These are phyloP conservation scores for Backusella australiensis DNA, from an alignment of 192 early-diverging fungal species.

Conservation along the genomic window DNA sequence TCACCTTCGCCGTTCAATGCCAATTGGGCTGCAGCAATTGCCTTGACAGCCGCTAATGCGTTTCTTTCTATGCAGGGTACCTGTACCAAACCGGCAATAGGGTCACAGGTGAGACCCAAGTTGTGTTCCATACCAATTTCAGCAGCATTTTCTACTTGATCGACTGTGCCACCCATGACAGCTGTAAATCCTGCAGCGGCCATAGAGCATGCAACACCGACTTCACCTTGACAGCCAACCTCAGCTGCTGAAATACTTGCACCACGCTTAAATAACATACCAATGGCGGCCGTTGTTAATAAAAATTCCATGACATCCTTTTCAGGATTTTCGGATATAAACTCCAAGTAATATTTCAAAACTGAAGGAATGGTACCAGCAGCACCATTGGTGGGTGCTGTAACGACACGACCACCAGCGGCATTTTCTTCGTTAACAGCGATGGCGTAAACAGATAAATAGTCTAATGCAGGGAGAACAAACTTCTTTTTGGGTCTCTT, in stretches of 20 bases:
- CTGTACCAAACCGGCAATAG: constrained; percentile 89
- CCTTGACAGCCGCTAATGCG: constrained; percentile 92
- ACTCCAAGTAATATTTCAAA: constrained; percentile 94
- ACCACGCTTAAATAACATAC: constrained; percentile 97
- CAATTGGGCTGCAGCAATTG: constrained; percentile 92
- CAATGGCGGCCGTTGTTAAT: constrained; percentile 89
- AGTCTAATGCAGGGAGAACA: constrained; percentile 84
- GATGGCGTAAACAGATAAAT: constrained; percentile 90
- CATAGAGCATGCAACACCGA: constrained; percentile 97
- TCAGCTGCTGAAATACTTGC: constrained; percentile 92
- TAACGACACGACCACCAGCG: constrained; percentile 83
- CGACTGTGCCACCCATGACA: constrained; percentile 91
- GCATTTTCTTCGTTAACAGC: constrained; percentile 96
- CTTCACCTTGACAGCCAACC: constrained; percentile 98
- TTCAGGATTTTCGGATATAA: constrained; percentile 80
- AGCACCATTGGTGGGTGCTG: constrained; percentile 95
- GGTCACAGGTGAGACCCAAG: constrained; percentile 83
- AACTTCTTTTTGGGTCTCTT: constrained; percentile 50
- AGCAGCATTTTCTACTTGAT: constrained; percentile 93
- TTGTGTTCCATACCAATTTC: constrained; percentile 97
- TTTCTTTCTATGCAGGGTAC: constrained; percentile 98
- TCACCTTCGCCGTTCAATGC: constrained; percentile 91
- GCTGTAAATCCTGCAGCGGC: constrained; percentile 91
- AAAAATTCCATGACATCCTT: constrained; percentile 90
- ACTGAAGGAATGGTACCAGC: constrained; percentile 93